These are phyloP conservation scores for Hericium alpestre DNA, from an alignment of 768 basidiomycete species.

Conservation along the genomic window DNA sequence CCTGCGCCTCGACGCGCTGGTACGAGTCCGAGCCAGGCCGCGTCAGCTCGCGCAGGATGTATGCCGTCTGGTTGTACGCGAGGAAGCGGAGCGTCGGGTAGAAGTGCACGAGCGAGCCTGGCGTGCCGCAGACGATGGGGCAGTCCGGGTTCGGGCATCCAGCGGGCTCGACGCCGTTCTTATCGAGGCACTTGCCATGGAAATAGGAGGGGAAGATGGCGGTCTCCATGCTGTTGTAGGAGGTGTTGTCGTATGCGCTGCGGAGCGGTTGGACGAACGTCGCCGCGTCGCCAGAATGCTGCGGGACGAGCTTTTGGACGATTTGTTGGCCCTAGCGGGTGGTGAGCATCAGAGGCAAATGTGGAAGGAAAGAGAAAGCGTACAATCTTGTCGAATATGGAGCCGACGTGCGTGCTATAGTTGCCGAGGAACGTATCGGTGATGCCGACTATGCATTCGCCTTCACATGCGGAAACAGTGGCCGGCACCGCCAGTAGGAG, in stretches of 20 bases:
- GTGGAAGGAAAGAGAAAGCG: constrained; percentile 10
- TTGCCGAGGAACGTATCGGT: constrained; percentile 45
- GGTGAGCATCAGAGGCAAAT: constrained; percentile 8
- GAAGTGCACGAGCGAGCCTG: constrained; percentile 70
- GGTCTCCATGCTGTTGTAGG: constrained; percentile 34
- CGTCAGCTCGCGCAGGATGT: constrained; percentile 24
- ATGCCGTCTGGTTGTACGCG: constrained; percentile 34
- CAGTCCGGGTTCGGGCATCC: constrained; percentile 78
- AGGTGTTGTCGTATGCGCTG: constrained; percentile 31
- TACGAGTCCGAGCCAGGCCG: constrained; percentile 32
- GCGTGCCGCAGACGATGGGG: constrained; percentile 69
- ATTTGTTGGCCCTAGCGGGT: constrained; percentile 28
- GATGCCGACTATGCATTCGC: constrained; percentile 52
- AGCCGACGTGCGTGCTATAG: constrained; percentile 34
- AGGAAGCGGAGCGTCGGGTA: constrained; percentile 39
- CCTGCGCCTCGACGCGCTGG: constrained; percentile 28
- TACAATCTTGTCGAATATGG: constrained; percentile 33
- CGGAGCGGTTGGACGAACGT: constrained; percentile 37
- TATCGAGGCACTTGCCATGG: constrained; percentile 61
- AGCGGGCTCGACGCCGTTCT: constrained; percentile 43
- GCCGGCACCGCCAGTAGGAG: constrained; percentile 21
- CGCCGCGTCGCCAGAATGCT: constrained; percentile 14
- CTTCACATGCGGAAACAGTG: constrained; percentile 52
- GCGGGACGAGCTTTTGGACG: constrained; percentile 22
- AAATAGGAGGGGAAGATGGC: constrained; percentile 65